Evolutionary conservation across 2,329 filamentous ascomycete species (phyloP), one percentile per base, ranked within the genome.

Genomic region (Trichophyton schoenleinii): DNA sequence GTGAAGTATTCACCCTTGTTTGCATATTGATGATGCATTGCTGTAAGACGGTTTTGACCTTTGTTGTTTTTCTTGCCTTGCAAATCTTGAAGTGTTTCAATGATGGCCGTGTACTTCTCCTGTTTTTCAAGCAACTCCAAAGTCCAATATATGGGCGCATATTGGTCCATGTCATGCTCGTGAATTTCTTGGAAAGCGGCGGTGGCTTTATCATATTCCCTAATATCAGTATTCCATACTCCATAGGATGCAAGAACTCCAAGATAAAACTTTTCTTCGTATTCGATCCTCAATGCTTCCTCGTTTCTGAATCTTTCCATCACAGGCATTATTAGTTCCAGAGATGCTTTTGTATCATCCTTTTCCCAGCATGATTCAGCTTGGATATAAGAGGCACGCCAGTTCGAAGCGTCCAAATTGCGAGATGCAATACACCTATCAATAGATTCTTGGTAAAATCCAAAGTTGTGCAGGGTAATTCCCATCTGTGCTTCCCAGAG

Each of bases 301-400:
- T 63, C 53, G 9, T 60, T 62, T 59, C 58, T 60, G 55, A 65
- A 65, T 13, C 38, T 53, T 11, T 60, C 60, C 31, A 63, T 63
- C n/a, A 65, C 58, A 3, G 44, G 36, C 18, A 18, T 44, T 34
- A 65, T 34, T 15, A 60, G 42, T 49, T 65, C 60, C 11, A 62
- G 57, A 11, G 61, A 59, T 18, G 41, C 15, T 9, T 52, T 60
- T 53, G 59, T 64, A 1, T 66, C 60, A 3, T 38, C 42, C 28
- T 62, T 60, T 22, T 44, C 34, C 18, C 53, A 60, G 59, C 65
- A 63, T 18, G 48, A 61, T 25, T 63, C 62, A 3, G 67, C 64
- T 6, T 69, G 64, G 36, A 64, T 63, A 18, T 62, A 67, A 1
- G 65, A 65, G 3, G 68, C 66, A 44, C 66, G 64, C 68, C 68